phyloP scores from a whole-genome alignment of 805 yeast species.

The Metschnikowia henanensis region DNA sequence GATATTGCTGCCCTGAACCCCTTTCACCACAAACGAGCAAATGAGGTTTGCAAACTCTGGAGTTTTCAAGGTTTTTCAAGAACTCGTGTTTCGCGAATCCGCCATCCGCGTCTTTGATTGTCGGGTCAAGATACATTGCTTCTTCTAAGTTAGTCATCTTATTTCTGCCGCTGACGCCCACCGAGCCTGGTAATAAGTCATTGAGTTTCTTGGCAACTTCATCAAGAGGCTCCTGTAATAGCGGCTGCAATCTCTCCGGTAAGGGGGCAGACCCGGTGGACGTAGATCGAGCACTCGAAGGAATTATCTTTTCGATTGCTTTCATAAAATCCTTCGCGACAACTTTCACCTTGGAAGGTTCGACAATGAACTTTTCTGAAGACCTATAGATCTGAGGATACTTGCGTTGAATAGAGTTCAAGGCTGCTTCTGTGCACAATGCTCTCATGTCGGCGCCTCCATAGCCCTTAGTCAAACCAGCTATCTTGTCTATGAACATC shows the following conservation, averaged over 20 bases:
- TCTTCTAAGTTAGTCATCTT: conserved; percentile 64
- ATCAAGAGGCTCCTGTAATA: conserved; percentile 54
- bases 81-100: conserved; percentile 72
- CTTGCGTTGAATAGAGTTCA: conserved; percentile 85
- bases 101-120: conserved; percentile 56
- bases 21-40: conserved; percentile 66
- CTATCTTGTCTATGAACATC: conserved; percentile 62
- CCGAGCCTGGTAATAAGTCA: conserved; percentile 55
- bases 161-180: conserved; percentile 37
- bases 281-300: conserved; percentile 87
- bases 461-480: conserved; percentile 86
- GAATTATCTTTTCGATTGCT: conserved; percentile 84
- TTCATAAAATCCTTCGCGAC: conserved; percentile 81
- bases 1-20: conserved; percentile 87
- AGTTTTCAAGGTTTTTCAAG: conserved; percentile 44
- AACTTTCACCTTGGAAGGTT: conserved; percentile 70
- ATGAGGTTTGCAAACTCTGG: conserved; percentile 82
- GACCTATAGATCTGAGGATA: conserved; percentile 91
- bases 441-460: conserved; percentile 98
- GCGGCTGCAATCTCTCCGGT: conserved; percentile 68
- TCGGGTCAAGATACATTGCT: conserved; percentile 60
- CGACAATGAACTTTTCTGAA: conserved; percentile 67
- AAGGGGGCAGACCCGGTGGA: conserved; percentile 73
- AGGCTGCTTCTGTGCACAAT: conserved; percentile 92
- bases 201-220: conserved; percentile 50